Conservation (phyloP, 129 eudicot genomes). For the Apium graveolens region DNA sequence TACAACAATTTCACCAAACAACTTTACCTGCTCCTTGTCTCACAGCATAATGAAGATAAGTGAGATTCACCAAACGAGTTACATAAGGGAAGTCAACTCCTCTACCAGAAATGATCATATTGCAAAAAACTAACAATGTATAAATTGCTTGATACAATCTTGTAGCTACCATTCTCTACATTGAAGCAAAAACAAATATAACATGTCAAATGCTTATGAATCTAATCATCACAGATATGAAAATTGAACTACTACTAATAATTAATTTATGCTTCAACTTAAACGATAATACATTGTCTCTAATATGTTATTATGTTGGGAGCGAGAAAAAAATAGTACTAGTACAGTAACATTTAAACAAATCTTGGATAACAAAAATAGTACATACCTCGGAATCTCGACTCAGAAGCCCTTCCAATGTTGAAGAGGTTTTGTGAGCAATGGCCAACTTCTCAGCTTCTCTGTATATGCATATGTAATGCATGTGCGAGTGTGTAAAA, state of each 20-base stretch:
- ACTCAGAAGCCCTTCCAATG: not conserved
- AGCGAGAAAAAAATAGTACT: too few relatives aligned
- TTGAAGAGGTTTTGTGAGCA: not conserved
- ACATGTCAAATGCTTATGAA: not conserved
- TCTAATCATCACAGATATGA: not conserved
- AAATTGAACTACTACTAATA: not conserved
- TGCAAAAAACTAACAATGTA: not conserved
- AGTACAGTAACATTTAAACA: too few relatives aligned
- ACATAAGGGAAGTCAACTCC: constrained; percentile 5
- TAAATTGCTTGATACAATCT: not conserved
- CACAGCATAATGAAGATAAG: not conserved
- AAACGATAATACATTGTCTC: not conserved
- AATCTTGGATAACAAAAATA: too few relatives aligned
- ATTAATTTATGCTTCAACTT: not conserved
- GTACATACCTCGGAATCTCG: not conserved
- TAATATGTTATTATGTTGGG: too few relatives aligned
- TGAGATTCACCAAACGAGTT: not conserved
- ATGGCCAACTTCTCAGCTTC: not conserved
- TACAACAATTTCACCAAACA: not conserved
- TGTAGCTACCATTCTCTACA: not conserved
- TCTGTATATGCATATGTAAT: not conserved
- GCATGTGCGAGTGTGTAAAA: not conserved
- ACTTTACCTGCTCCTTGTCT: constrained; percentile 6
- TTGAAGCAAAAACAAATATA: not conserved
- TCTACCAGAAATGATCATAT: not conserved